Evolutionary conservation across 495 filamentous ascomycete genomes (phyloP).

Genomic region (Neurospora africana): DNA sequence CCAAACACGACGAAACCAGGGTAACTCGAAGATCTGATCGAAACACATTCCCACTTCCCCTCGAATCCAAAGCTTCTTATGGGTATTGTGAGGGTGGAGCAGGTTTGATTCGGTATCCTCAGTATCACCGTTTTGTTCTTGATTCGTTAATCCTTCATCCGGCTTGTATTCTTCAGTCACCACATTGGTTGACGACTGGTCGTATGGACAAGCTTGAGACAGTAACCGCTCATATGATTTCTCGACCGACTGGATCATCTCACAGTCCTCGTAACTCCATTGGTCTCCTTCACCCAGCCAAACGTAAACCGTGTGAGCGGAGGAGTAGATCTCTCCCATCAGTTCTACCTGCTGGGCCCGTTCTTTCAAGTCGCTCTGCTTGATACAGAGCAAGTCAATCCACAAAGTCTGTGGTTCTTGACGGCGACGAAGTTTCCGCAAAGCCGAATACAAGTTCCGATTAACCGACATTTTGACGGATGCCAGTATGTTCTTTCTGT

Average conservation of each 20-base stretch:
- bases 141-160: too few relatives aligned
- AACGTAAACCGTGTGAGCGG: constrained; percentile 8
- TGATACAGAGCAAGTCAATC: constrained; percentile 2
- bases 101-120: neutral
- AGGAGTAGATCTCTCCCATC: constrained; percentile 17
- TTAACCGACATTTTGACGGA: neutral
- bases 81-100: neutral
- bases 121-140: neutral
- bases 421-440: neutral
- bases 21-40: neutral
- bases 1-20: constrained; percentile 7
- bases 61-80: neutral
- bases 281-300: constrained; percentile 19
- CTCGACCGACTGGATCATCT: neutral
- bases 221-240: neutral
- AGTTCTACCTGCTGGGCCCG: constrained; percentile 12
- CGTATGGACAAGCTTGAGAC: neutral
- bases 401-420: neutral
- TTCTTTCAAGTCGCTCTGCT: constrained; percentile 17
- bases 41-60: neutral
- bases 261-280: neutral
- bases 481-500: neutral
- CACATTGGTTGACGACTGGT: too few relatives aligned
- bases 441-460: neutral
- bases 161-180: too few relatives aligned